Evolutionary conservation across 306 rosid species (phyloP).

Genomic region (Purshia tridentata): DNA sequence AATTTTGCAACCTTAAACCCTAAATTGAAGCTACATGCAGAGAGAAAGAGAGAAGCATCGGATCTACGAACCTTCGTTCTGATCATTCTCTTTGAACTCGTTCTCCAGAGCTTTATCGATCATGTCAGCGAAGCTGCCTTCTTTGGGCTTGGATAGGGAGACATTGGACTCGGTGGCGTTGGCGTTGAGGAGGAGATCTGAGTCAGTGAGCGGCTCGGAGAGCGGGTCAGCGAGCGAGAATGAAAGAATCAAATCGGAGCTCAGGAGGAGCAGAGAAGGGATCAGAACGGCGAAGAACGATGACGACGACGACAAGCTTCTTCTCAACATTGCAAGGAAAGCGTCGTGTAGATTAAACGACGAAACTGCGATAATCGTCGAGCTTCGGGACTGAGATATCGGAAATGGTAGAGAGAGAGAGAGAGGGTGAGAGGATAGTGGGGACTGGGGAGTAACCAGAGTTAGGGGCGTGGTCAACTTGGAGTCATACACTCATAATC

Average conservation of each 20-base stretch:
- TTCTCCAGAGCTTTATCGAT: conserved; percentile 92
- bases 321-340: conserved; percentile 44
- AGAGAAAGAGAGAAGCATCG: conserved; percentile 4
- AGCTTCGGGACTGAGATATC: neutral
- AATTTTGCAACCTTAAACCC: conserved; percentile 13
- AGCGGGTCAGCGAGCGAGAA: conserved; percentile 38
- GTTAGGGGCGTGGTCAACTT: conserved; percentile 45
- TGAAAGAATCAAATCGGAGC: conserved; percentile 40
- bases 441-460: conserved; percentile 22
- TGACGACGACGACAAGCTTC: conserved; percentile 24
- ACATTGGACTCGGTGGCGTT: conserved; percentile 67
- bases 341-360: neutral
- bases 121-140: conserved; percentile 89
- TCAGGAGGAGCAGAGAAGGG: conserved; percentile 31
- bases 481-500: conserved; percentile 30
- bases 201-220: conserved; percentile 24
- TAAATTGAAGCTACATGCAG: conserved; percentile 11
- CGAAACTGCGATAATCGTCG: neutral
- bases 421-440: conserved; percentile 8
- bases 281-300: conserved; percentile 19
- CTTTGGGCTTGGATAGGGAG: conserved; percentile 58
- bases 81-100: conserved; percentile 91
- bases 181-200: conserved; percentile 53
- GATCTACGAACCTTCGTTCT: conserved; percentile 77
- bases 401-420: neutral